phyloP scores from a whole-genome alignment of 768 basidiomycete genomes.

The Fistulinella prunicolor region DNA sequence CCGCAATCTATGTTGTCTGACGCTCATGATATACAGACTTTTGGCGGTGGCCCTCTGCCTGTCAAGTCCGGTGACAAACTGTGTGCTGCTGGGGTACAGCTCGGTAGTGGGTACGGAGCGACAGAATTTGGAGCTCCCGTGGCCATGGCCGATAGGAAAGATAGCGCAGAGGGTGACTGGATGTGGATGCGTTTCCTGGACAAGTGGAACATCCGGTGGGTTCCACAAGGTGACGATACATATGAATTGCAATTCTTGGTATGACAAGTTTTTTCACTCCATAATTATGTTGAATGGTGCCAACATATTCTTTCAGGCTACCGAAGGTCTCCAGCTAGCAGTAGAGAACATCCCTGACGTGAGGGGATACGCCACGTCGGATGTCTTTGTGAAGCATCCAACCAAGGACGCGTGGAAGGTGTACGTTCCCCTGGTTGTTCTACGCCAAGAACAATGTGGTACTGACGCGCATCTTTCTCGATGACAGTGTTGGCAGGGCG shows the following conservation, averaged over 20 bases:
- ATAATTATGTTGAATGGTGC: not conserved
- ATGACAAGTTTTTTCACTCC: not conserved
- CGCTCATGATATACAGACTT: slow-evolving; percentile 20
- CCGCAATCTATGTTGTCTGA: no score
- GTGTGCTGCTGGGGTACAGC: slow-evolving; percentile 30
- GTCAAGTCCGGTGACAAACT: slow-evolving; percentile 35
- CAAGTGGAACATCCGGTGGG: slow-evolving; percentile 25
- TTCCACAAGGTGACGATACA: slow-evolving; percentile 31
- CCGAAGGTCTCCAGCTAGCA: slow-evolving; percentile 1
- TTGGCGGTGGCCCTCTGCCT: slow-evolving; percentile 36
- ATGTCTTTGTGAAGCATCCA: slow-evolving; percentile 45
- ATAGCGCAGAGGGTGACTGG: slow-evolving; percentile 29
- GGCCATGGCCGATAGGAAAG: not conserved
- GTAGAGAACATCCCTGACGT: slow-evolving; percentile 38
- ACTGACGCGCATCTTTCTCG: not conserved
- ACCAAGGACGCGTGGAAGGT: slow-evolving; percentile 41
- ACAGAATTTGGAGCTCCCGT: slow-evolving; percentile 27
- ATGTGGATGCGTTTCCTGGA: slow-evolving; percentile 34
- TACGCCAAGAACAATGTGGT: accelerated
- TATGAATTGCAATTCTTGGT: slow-evolving; percentile 42
- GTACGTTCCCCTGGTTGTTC: no score
- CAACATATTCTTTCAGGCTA: not conserved
- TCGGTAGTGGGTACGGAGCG: slow-evolving; percentile 37
- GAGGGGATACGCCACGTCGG: slow-evolving; percentile 42
- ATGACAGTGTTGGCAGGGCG: slow-evolving; percentile 31